Evolutionary conservation across 148 eudicot genomes (phyloP), one percentile per base, ranked within the genome.

Genomic region (Arbutus unedo): DNA sequence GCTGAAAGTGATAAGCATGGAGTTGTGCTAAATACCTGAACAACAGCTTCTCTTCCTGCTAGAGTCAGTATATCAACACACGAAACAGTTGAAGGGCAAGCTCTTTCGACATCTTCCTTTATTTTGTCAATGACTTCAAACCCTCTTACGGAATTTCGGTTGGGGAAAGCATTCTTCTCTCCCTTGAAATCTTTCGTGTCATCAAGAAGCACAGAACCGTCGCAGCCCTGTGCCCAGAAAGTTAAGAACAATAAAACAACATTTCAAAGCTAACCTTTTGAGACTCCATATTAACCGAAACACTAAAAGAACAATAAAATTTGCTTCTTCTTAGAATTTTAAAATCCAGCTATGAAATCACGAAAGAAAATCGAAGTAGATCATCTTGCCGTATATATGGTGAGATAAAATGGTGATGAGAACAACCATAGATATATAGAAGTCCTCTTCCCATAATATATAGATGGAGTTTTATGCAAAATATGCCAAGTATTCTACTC

Each of bases 191-290:
- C 47, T 66, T 60, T 21, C 4, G 88, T 90, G 77, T 84, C 90
- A 23, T 90, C 91, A 54, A 90, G 91, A 54, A 90, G 91, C n/a
- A 90, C 62, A 8, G 92, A 90, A 73, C 86, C 92, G 48, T 90
- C 92, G 83, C 92, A 90, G 21, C 92, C 92, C 92, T 90, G 49
- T 56, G 51, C 53, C 76, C 45, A 45, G 51, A 73, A 45, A 73
- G 48, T 71, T 18, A 41, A 70, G 48, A 71, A 44, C 50, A 18
- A 16, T 71, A 43, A 71, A 43, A 71, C n/a, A 18, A 71, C 49
- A 66, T 31, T 51, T 51, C 54, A 7, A 51, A 8, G 54, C 10
- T 51, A 21, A 54, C 15, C 56, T 13, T 14, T 54, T 2, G 15
- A 54, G 56, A 54, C 56, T 10, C 16, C 56, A 53, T 53, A 13